phyloP scores from a whole-genome alignment of 495 filamentous ascomycete genomes.

The Penicillium verhagenii region DNA sequence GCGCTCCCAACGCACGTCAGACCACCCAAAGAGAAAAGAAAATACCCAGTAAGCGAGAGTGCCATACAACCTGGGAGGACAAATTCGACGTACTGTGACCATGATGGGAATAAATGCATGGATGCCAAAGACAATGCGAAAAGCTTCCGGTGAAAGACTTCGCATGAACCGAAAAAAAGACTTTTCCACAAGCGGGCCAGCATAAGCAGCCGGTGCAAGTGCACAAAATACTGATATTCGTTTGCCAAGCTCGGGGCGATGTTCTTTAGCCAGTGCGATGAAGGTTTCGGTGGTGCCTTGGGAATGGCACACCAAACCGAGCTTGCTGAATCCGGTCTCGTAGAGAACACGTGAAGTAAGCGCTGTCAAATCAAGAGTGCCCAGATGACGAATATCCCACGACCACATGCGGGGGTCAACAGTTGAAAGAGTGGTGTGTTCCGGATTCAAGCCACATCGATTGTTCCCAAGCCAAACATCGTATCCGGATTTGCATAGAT shows the following conservation, averaged over 20 bases:
- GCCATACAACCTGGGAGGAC: slow-evolving; percentile 73
- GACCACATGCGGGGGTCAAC: slow-evolving; percentile 92
- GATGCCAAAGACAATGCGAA: slow-evolving; percentile 84
- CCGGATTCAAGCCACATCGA: slow-evolving; percentile 79
- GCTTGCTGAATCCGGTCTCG: slow-evolving; percentile 79
- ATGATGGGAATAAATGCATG: slow-evolving; percentile 95
- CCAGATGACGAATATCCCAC: slow-evolving; percentile 96
- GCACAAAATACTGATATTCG: slow-evolving; percentile 91
- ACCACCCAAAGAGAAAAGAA: slow-evolving; percentile 88
- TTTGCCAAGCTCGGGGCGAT: slow-evolving; percentile 82
- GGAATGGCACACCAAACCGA: slow-evolving; percentile 83
- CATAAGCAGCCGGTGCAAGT: slow-evolving; percentile 88
- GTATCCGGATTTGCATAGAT: slow-evolving; percentile 86
- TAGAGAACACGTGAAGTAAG: slow-evolving; percentile 78
- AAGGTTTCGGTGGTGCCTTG: slow-evolving; percentile 92
- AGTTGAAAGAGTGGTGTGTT: slow-evolving; percentile 67
- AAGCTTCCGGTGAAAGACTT: slow-evolving; percentile 69
- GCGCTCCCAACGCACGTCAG: slow-evolving; percentile 80
- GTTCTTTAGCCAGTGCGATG: slow-evolving; percentile 86
- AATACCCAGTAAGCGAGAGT: slow-evolving; percentile 87
- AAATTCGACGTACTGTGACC: slow-evolving; percentile 73
- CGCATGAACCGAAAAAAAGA: slow-evolving; percentile 94
- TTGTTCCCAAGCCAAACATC: slow-evolving; percentile 98
- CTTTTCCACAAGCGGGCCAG: slow-evolving; percentile 80
- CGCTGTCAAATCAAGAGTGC: slow-evolving; percentile 84